Percentiles rank a stretch among this genome's conserved stretches.
These are phyloP conservation scores for Microascus cirrosus DNA, from an alignment of 2,329 filamentous ascomycete genomes.

Conservation along the genomic window DNA sequence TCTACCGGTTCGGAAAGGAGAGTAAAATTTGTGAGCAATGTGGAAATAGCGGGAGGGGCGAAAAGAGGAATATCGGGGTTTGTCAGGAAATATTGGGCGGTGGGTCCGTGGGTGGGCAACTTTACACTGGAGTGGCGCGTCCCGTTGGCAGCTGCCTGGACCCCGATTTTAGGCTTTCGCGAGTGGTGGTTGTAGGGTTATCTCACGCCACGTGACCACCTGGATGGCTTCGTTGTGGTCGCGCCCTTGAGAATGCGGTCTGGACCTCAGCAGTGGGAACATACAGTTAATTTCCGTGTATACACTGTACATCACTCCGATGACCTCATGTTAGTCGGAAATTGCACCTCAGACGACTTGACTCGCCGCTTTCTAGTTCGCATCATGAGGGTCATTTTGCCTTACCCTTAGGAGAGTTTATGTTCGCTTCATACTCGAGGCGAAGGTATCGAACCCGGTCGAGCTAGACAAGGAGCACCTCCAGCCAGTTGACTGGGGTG, in stretches of 20 bases:
- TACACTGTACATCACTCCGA: background rate
- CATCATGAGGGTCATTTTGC: too few species aligned
- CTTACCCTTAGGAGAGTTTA: too few species aligned
- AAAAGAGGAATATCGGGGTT: background rate
- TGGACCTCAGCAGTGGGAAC: background rate
- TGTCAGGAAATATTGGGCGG: background rate
- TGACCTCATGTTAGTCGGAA: background rate
- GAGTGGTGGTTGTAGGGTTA: slow-evolving; percentile 5
- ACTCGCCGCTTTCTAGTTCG: too few species aligned
- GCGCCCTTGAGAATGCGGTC: background rate
- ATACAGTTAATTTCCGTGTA: background rate
- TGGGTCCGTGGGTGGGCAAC: background rate
- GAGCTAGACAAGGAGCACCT: too few species aligned
- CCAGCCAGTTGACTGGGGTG: too few species aligned
- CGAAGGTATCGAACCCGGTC: too few species aligned
- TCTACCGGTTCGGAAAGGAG: background rate
- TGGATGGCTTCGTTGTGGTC: background rate
- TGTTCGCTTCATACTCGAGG: too few species aligned
- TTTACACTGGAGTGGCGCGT: background rate
- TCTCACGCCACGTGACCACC: slow-evolving; percentile 2
- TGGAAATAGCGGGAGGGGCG: background rate
- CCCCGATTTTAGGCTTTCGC: background rate
- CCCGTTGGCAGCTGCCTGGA: background rate
- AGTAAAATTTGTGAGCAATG: slow-evolving; percentile 3
- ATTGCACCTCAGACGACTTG: too few species aligned